Evolutionary conservation across 2,329 filamentous ascomycete species (phyloP).

Genomic region (Clonostachys chloroleuca): DNA sequence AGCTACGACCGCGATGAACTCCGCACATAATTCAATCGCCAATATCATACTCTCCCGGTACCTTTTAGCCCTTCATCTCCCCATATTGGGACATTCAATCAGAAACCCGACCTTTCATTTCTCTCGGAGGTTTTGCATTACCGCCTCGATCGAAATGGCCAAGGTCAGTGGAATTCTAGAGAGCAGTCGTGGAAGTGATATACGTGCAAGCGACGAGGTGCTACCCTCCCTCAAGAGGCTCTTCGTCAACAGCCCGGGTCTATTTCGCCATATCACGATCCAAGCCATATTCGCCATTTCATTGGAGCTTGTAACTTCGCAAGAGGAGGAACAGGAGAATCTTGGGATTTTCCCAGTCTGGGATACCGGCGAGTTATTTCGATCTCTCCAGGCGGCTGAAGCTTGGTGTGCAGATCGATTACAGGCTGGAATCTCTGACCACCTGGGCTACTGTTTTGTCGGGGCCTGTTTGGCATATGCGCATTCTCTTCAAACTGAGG

Average conservation of each 20-base stretch:
- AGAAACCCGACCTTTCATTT: conserved; percentile 1
- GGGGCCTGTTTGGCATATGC: not conserved
- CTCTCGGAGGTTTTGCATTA: not conserved
- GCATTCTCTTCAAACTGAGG: not conserved
- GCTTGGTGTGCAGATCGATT: not conserved
- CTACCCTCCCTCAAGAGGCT: not conserved
- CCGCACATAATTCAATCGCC: not conserved
- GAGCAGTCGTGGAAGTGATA: no score
- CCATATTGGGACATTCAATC: not conserved
- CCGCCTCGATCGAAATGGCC: not conserved
- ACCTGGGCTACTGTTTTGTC: not conserved
- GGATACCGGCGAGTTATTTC: not conserved
- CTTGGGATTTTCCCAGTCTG: not conserved
- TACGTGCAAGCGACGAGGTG: not conserved
- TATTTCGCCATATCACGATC: not conserved
- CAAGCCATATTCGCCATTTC: conserved; percentile 1
- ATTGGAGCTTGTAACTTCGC: not conserved
- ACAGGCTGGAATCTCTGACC: not conserved
- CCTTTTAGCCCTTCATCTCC: conserved; percentile 2
- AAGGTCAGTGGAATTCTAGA: not conserved
- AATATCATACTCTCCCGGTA: not conserved
- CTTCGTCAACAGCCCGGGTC: conserved; percentile 1
- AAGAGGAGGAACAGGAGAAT: not conserved
- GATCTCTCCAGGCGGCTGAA: not conserved
- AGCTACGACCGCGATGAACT: not conserved